Conservation (phyloP, 768 basidiomycete genomes). For the Dentipellis fragilis region DNA sequence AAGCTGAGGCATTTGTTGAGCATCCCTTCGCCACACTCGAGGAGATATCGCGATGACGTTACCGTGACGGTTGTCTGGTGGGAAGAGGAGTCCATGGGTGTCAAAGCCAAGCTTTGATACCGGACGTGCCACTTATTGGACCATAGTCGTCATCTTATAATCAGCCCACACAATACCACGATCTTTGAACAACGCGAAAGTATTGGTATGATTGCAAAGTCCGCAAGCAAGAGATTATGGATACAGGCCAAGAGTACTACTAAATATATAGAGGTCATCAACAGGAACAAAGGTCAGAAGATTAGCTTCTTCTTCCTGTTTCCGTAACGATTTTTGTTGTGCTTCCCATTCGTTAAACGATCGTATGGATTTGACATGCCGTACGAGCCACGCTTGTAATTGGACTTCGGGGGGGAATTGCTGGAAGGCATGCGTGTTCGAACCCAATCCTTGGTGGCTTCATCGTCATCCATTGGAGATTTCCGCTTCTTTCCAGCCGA, state of each 20-base stretch:
- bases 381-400: no score
- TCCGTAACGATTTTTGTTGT: constrained; percentile 18
- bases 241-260: neutral
- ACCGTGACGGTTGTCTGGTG: constrained; percentile 83
- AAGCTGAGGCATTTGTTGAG: constrained; percentile 56
- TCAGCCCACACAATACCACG: neutral
- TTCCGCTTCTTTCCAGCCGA: constrained; percentile 31
- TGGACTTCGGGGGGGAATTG: no score
- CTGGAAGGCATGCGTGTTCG: no score
- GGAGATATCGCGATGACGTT: constrained; percentile 75
- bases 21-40: constrained; percentile 72
- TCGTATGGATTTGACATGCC: neutral
- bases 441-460: constrained; percentile 9
- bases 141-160: no score
- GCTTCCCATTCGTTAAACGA: neutral
- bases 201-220: neutral
- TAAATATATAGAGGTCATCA: neutral
- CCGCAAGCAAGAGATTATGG: neutral
- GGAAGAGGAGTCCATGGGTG: constrained; percentile 43
- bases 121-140: no score
- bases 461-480: constrained; percentile 24
- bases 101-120: constrained; percentile 42
- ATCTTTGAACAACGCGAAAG: neutral
- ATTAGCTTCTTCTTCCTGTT: constrained; percentile 22
- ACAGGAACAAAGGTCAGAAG: constrained; percentile 18